These are phyloP conservation scores for Collariella sp. DNA, from an alignment of 495 filamentous ascomycete genomes.

Conservation along the genomic window DNA sequence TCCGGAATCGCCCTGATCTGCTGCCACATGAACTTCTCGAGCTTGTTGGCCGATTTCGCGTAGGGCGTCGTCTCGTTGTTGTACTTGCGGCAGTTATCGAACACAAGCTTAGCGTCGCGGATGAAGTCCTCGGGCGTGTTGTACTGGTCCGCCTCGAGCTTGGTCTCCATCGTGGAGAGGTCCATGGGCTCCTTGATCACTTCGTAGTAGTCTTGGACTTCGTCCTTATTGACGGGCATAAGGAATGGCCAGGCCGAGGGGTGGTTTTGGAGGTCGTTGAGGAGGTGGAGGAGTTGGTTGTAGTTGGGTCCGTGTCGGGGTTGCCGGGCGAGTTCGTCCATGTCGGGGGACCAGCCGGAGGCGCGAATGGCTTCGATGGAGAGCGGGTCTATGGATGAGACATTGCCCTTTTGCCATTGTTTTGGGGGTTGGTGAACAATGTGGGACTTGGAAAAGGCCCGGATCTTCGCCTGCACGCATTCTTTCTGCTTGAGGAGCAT, in stretches of 20 bases:
- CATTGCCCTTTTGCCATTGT: constrained; percentile 64
- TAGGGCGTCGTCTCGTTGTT: constrained; percentile 95
- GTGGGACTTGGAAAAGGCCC: constrained; percentile 81
- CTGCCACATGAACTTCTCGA: constrained; percentile 95
- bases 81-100: constrained; percentile 90
- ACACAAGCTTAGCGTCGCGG: constrained; percentile 81
- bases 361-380: constrained; percentile 73
- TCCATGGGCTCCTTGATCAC: constrained; percentile 99
- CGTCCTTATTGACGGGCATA: constrained; percentile 86
- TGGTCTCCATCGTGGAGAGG: constrained; percentile 87
- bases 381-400: constrained; percentile 67
- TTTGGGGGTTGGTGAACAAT: constrained; percentile 77
- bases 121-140: constrained; percentile 88
- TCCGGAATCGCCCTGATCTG: constrained; percentile 91
- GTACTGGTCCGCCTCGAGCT: constrained; percentile 90
- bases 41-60: constrained; percentile 87
- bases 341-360: constrained; percentile 91
- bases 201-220: constrained; percentile 95
- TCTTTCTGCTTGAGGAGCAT: constrained; percentile 98
- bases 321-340: constrained; percentile 93
- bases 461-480: constrained; percentile 85
- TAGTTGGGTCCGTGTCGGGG: constrained; percentile 97
- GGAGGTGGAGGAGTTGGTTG: constrained; percentile 80
- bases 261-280: constrained; percentile 94
- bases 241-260: constrained; percentile 88